Conservation (phyloP, 2,329 filamentous ascomycete species). For the Sporothrix luriei region DNA sequence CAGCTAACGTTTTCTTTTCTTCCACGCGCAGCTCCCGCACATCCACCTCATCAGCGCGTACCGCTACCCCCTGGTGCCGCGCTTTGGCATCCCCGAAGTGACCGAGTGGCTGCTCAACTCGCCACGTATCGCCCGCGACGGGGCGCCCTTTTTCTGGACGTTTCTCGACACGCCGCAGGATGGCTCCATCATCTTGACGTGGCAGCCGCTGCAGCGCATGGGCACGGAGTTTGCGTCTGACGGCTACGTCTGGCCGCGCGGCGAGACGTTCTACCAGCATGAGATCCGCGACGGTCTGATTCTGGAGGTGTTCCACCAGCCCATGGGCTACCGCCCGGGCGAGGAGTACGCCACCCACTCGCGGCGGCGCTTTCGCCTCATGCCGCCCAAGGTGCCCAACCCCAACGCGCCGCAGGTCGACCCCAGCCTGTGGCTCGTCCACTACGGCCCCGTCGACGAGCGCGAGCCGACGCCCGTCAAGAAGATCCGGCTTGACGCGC, state of each 20-base stretch:
- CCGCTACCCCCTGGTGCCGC: slow-evolving; percentile 73
- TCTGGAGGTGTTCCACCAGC: slow-evolving; percentile 85
- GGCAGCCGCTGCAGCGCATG: slow-evolving; percentile 77
- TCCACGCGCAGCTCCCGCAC: slow-evolving; percentile 69
- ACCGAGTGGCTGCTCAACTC: slow-evolving; percentile 82
- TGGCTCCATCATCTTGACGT: slow-evolving; percentile 80
- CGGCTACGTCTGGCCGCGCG: slow-evolving; percentile 86
- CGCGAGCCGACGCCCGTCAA: slow-evolving; percentile 71
- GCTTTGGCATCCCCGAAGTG: slow-evolving; percentile 73
- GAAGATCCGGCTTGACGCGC: slow-evolving; percentile 65
- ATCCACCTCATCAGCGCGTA: slow-evolving; percentile 86
- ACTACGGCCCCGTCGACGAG: slow-evolving; percentile 79
- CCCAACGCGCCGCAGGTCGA: slow-evolving; percentile 71
- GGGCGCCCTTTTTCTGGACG: slow-evolving; percentile 88
- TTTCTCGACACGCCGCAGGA: slow-evolving; percentile 82
- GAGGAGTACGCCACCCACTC: slow-evolving; percentile 76
- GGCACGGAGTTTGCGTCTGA: slow-evolving; percentile 81
- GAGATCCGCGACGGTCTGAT: slow-evolving; percentile 70
- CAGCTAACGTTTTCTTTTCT: neutral
- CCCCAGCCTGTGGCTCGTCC: slow-evolving; percentile 83
- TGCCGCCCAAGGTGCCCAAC: slow-evolving; percentile 69
- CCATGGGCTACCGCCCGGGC: slow-evolving; percentile 71
- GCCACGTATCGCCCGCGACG: slow-evolving; percentile 80
- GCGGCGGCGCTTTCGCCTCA: slow-evolving; percentile 82
- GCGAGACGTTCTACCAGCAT: slow-evolving; percentile 74